Base-by-base conservation (phyloP, 192 early-diverging fungal genomes). In the Geranomyces michiganensis region DNA sequence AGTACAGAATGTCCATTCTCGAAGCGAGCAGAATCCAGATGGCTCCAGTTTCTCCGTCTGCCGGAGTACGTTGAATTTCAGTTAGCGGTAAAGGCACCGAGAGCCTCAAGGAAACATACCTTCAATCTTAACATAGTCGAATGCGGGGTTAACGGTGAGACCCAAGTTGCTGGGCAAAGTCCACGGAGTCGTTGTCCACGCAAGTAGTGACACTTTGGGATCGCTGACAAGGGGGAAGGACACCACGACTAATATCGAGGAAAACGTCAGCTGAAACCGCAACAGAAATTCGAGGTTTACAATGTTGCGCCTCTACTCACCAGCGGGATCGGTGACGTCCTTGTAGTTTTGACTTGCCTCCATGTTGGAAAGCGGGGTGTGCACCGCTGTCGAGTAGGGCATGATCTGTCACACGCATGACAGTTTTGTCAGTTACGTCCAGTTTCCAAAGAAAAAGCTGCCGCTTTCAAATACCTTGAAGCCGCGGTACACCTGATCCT, bases 141-240 rank as follows among this genome's bases (percentile, higher is more conserved):
- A 94, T 8, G 90, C 87, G 27, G 96, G 93, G 82, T 99, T 84
- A 55, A 98, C 92, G 76, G 91, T 94, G 2, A 99, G 88, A 47
- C 92, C 97, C 76, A 97, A 81, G 83, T 98, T 97, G 79, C 89
- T 92, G 36, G 96, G 96, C 68, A 99, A 79, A 3, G 97, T 99
- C 97, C 97, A 99, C 58, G 97, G 97, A 15, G 97, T 99, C 56
- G 97, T 98, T 29, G 97, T 99, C 95, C 95, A 99, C 1, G 97
- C 96, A 49, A 99, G 84, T 71, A 99, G 80, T 26, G 85, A 73
- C 24, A 91, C 90, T 6, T 82, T 73, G 19, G 94, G 92, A 56
- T 98, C 95, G 45, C 73, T 77, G 65, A 89, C 78, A 53, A 99
- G 85, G 62, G 97, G 96, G 86, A 99, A 99, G 4, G 95, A 91